These are phyloP conservation scores for Escallonia rubra DNA, from an alignment of 129 eudicot genomes.

Conservation along the genomic window DNA sequence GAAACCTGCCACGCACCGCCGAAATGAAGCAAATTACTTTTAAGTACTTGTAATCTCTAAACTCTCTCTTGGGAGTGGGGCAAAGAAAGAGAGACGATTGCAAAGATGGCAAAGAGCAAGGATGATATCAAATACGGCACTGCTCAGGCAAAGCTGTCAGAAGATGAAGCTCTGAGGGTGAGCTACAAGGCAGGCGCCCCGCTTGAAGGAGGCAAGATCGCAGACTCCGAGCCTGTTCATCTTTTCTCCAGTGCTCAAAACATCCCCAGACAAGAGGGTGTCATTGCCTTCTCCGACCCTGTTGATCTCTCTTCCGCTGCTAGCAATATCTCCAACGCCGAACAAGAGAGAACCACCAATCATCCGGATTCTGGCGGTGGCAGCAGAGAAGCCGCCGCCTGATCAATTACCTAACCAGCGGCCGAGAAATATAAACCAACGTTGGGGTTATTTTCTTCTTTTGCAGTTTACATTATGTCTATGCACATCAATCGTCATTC, in stretches of 20 bases:
- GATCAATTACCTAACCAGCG: no score
- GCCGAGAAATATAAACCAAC: no score
- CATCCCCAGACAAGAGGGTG: constrained; percentile 20
- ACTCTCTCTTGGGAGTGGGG: background rate
- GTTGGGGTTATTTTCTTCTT: no score
- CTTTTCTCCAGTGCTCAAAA: constrained; percentile 44
- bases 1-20: background rate
- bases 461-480: no score
- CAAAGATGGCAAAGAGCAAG: constrained; percentile 38
- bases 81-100: background rate
- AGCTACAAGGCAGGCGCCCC: constrained; percentile 46
- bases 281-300: constrained; percentile 32
- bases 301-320: constrained; percentile 35
- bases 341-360: no score
- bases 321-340: background rate
- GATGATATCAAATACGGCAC: constrained; percentile 41
- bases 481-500: no score
- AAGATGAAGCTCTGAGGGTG: constrained; percentile 37
- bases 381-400: no score
- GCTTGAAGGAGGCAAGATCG: constrained; percentile 46
- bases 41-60: no score
- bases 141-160: constrained; percentile 44
- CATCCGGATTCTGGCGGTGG: no score
- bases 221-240: constrained; percentile 47
- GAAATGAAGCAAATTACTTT: background rate